phyloP scores from a whole-genome alignment of 345 rosid genomes.

The Gossypium rotundifolium region DNA sequence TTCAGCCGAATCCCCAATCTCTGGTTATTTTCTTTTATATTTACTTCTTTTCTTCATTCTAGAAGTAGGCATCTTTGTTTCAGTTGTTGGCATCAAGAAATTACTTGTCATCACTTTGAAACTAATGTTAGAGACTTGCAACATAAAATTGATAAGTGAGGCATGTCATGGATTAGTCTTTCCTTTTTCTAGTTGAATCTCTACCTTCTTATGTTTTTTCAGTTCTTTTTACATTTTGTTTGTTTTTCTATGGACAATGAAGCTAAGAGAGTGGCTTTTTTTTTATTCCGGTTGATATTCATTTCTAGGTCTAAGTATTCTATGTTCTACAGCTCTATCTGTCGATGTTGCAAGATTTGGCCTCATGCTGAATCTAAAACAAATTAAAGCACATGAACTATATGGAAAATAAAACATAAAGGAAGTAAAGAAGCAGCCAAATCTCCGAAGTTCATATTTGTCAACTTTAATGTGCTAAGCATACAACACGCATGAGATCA shows the following conservation, averaged over 20 bases:
- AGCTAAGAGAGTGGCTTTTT: background rate
- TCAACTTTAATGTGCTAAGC: background rate
- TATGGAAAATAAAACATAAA: background rate
- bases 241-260: background rate
- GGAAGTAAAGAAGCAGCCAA: background rate
- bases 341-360: background rate
- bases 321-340: background rate
- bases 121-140: background rate
- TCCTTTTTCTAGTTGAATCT: background rate
- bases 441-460: background rate
- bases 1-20: background rate
- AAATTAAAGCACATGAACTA: background rate
- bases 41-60: background rate
- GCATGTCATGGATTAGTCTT: background rate
- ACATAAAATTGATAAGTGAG: background rate
- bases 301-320: background rate
- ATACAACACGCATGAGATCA: background rate
- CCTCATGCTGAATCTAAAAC: background rate
- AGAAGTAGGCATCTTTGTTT: background rate
- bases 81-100: background rate
- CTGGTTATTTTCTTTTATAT: background rate
- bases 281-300: background rate
- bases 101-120: background rate
- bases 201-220: background rate
- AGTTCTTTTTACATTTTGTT: background rate